These are phyloP conservation scores for Peterozyma xylosa DNA, from an alignment of 805 yeast genomes.

Conservation along the genomic window DNA sequence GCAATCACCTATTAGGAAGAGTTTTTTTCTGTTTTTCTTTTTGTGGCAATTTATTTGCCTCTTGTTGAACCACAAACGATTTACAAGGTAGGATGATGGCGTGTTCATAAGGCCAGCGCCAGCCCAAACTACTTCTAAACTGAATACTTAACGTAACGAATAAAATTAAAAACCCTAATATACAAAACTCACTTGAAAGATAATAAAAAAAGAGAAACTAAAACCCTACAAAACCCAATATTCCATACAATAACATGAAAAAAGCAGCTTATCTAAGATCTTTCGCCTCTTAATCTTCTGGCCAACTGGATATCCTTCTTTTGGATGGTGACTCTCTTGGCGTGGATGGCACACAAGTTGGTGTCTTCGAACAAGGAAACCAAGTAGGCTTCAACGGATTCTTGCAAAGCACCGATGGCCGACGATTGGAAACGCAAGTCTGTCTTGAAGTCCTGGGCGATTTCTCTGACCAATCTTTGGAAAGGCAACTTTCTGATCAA, in stretches of 20 bases:
- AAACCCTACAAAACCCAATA: too few species aligned
- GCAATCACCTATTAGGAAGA: too few species aligned
- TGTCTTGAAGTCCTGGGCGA: conserved; percentile 89
- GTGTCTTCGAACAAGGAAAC: conserved; percentile 97
- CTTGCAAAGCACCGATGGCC: conserved; percentile 97
- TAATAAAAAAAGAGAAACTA: too few species aligned
- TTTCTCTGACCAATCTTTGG: conserved; percentile 95
- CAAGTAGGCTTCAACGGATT: conserved; percentile 96
- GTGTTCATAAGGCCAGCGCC: too few species aligned
- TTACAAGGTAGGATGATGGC: too few species aligned
- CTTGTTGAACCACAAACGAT: too few species aligned
- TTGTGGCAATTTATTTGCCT: too few species aligned
- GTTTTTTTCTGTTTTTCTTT: too few species aligned
- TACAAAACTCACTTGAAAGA: too few species aligned
- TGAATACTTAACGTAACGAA: too few species aligned
- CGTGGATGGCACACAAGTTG: conserved; percentile 97
- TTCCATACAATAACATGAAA: neutral
- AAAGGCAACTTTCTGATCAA: conserved; percentile 95
- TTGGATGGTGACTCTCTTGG: conserved; percentile 97
- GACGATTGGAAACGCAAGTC: conserved; percentile 95
- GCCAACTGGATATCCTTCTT: conserved; percentile 98
- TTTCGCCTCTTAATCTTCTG: conserved; percentile 96
- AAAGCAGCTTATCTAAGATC: conserved; percentile 42
- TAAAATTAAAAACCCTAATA: too few species aligned
- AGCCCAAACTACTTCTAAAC: too few species aligned